These are phyloP conservation scores for Boletus tylopilopsis DNA, from an alignment of 768 basidiomycete species.

Conservation along the genomic window DNA sequence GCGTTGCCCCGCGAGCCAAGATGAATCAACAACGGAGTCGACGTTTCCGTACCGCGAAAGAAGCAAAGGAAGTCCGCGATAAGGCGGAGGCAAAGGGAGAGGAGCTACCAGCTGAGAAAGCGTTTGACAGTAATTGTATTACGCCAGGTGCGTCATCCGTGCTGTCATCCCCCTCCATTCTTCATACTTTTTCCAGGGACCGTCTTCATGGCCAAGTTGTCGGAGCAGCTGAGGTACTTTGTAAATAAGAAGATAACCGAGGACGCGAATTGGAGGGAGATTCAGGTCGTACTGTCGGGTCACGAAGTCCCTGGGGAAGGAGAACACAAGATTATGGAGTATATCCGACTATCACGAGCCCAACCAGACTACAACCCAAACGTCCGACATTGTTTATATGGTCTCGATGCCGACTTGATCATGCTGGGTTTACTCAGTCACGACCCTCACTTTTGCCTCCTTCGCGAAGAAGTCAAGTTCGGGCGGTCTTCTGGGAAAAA, in stretches of 20 bases:
- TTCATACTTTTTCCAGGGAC: slow-evolving; percentile 54
- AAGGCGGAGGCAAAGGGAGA: slow-evolving; percentile 89
- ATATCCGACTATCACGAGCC: slow-evolving; percentile 90
- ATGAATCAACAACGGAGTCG: slow-evolving; percentile 98
- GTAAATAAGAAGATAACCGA: slow-evolving; percentile 98
- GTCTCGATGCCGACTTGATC: slow-evolving; percentile 96
- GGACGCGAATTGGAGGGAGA: slow-evolving; percentile 91
- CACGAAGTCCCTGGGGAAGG: slow-evolving; percentile 99
- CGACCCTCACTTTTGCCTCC: slow-evolving; percentile 96
- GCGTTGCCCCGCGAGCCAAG: slow-evolving; percentile 95
- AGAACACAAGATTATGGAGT: slow-evolving; percentile 99
- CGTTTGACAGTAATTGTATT: slow-evolving; percentile 98
- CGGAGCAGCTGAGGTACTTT: slow-evolving; percentile 90
- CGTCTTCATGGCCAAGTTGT: slow-evolving; percentile 91
- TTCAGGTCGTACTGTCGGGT: slow-evolving; percentile 91
- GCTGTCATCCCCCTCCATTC: neutral
- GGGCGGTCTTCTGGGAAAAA: slow-evolving; percentile 79
- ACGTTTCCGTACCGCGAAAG: slow-evolving; percentile 91
- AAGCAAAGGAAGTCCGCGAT: slow-evolving; percentile 81
- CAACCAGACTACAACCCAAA: slow-evolving; percentile 97
- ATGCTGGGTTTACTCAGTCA: slow-evolving; percentile 97
- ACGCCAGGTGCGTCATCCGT: slow-evolving; percentile 74
- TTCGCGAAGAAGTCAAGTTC: slow-evolving; percentile 98
- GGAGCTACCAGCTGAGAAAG: slow-evolving; percentile 87
- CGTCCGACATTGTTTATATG: slow-evolving; percentile 95